A percentile compares a stretch with the other conserved stretches of the same genome.
Evolutionary conservation across 768 basidiomycete species (phyloP).

Genomic region (Amanita rubescens): DNA sequence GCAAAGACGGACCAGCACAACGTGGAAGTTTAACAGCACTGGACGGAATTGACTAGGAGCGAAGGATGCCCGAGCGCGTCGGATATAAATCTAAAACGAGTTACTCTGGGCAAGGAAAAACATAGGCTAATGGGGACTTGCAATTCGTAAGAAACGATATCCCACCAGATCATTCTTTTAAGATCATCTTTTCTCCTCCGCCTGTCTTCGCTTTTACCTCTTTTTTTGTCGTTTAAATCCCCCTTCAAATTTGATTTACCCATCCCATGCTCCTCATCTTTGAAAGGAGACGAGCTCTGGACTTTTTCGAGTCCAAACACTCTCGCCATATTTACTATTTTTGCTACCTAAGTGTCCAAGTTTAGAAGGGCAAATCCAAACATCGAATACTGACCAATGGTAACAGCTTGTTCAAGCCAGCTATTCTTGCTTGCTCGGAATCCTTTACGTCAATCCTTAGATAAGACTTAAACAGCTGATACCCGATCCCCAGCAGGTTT

Average conservation of each 20-base stretch:
- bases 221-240: neutral
- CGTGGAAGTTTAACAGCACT: slow-evolving; percentile 50
- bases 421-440: slow-evolving; percentile 5
- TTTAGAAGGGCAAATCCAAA: neutral
- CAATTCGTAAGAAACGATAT: slow-evolving; percentile 71
- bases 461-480: slow-evolving; percentile 20
- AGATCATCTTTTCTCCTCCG: slow-evolving; percentile 27
- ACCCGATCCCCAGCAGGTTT: slow-evolving; percentile 47
- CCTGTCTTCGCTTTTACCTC: slow-evolving; percentile 9
- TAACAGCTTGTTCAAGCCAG: slow-evolving; percentile 22
- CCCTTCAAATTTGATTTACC: neutral
- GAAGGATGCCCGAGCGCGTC: slow-evolving; percentile 61
- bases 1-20: slow-evolving; percentile 28
- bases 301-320: slow-evolving; percentile 57
- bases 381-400: slow-evolving; percentile 29
- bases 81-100: slow-evolving; percentile 49
- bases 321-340: slow-evolving; percentile 61
- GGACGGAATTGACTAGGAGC: slow-evolving; percentile 45
- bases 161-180: slow-evolving; percentile 62
- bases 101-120: neutral
- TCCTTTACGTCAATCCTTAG: neutral
- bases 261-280: neutral
- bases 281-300: slow-evolving; percentile 30
- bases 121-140: slow-evolving; percentile 34
- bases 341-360: slow-evolving; percentile 16